Base-by-base conservation (phyloP, 2,329 filamentous ascomycete species). In the Alternaria ventricosa region DNA sequence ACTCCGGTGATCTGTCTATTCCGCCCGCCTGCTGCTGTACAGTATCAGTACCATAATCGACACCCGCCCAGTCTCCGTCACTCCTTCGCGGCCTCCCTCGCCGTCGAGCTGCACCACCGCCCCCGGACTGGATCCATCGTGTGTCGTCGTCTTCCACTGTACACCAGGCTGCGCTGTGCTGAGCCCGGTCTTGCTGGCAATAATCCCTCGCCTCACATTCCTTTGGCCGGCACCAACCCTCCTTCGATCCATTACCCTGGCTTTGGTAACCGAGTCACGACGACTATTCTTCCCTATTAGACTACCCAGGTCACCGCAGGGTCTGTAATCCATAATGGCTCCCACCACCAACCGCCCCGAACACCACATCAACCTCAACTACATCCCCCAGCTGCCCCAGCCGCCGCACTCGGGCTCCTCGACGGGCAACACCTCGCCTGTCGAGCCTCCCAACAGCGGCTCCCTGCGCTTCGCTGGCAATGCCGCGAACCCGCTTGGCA, bases 311-410 rank as follows among this genome's bases (percentile, higher is more conserved):
- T 64, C 67, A 70, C 71, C 61, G 73, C 74, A 69, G 74, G 70
- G 71, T 76, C 75, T 75, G 73, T 92, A 94, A 94, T 94, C 86
- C 88, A 94, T 95, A 94, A 97, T 97, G 94, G 92, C 92, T 86
- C 92, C 88, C 83, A 65, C 78, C 43, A 87, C 78, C 46, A 87
- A 90, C 81, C 91, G 93, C 88, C 89, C 92, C 77, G 93, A 97
- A 80, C 85, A 87, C 76, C 92, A 95, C 81, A 88, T 96, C 85
- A 91, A 90, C 79, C 89, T 96, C 82, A 92, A 92, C 84, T 94
- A 93, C 82, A 88, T 92, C 71, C 86, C 89, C 64, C 89, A 91
- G 81, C 82, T 88, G 80, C 86, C 88, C 79, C 83, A 86, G 76
- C 89, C 92, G 79, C 84, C 88, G 64, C 89, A 90, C 76, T 96